phyloP scores from a whole-genome alignment of 108 stramenopile species.

The Fragilaria crotonensis region DNA sequence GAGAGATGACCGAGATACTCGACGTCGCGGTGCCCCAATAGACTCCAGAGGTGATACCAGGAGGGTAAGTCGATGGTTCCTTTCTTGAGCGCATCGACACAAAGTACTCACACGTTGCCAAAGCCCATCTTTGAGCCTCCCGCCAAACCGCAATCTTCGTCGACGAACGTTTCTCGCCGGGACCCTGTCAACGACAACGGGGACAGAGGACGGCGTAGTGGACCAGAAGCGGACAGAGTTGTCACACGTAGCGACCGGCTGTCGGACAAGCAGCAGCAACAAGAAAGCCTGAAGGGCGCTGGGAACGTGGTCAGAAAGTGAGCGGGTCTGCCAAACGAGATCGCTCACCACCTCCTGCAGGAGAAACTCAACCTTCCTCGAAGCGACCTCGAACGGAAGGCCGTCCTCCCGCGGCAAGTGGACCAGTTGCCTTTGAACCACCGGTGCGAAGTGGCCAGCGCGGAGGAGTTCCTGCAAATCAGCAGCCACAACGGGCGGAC shows the following conservation, averaged over 20 bases:
- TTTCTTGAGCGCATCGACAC: not conserved
- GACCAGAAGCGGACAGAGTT: not conserved
- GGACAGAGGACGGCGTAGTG: not conserved
- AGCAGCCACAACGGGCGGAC: slow-evolving; percentile 13
- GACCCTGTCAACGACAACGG: not conserved
- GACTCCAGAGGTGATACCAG: slow-evolving; percentile 12
- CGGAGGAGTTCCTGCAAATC: not conserved
- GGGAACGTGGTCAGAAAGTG: not conserved
- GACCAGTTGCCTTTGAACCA: not conserved
- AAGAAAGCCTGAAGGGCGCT: not conserved
- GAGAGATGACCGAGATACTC: not conserved
- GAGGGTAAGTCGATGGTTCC: slow-evolving; percentile 1
- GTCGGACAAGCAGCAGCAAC: not conserved
- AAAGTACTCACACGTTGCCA: not conserved
- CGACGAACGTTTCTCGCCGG: not conserved
- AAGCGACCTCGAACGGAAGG: not conserved
- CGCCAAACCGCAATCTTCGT: not conserved
- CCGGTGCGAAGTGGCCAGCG: not conserved
- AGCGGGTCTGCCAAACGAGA: not conserved
- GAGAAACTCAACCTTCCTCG: not conserved
- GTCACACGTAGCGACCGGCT: not conserved
- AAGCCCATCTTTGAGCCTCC: not conserved
- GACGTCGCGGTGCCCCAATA: slow-evolving; percentile 6
- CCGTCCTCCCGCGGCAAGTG: not conserved
- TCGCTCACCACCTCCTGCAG: not conserved